Conservation (phyloP, 208 protist genomes). For the Strigomonas culicis region DNA sequence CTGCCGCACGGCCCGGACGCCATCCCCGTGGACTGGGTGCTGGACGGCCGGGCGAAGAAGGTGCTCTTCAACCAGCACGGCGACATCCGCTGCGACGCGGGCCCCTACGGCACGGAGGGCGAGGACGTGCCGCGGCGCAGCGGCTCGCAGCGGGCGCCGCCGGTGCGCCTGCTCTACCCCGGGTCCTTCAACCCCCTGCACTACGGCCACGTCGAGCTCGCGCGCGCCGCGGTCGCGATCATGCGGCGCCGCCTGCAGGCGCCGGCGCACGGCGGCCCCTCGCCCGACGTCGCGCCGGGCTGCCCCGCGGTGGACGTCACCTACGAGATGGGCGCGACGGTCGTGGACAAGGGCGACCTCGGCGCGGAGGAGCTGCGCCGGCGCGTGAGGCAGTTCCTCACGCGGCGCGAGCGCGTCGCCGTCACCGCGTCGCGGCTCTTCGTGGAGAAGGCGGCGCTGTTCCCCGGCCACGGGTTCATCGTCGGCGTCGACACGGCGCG, state of each 20-base stretch:
- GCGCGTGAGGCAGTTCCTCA: conserved; percentile 51
- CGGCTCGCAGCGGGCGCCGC: neutral
- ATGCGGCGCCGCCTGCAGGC: conserved; percentile 13
- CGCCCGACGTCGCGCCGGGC: neutral
- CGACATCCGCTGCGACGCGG: conserved; percentile 25
- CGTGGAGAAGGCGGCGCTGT: conserved; percentile 54
- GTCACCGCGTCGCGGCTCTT: conserved; percentile 61
- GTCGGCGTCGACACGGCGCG: conserved; percentile 70
- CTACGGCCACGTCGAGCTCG: conserved; percentile 76
- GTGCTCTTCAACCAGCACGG: conserved; percentile 58
- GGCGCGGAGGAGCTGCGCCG: conserved; percentile 24
- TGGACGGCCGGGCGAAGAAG: conserved; percentile 13
- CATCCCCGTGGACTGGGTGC: conserved; percentile 3
- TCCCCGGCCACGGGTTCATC: conserved; percentile 64
- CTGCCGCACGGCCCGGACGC: conserved; percentile 5
- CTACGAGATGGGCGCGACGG: conserved; percentile 58
- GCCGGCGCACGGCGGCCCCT: neutral
- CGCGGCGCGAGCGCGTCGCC: conserved; percentile 44
- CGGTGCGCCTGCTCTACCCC: conserved; percentile 51
- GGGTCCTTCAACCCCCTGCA: conserved; percentile 76
- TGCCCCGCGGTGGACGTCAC: conserved; percentile 26
- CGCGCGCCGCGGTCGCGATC: conserved; percentile 28
- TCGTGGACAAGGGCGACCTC: conserved; percentile 57
- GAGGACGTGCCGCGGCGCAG: neutral
- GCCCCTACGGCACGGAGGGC: neutral